A percentile compares a stretch with the other conserved stretches of the same genome.
Evolutionary conservation across 2,329 filamentous ascomycete species (phyloP).

Genomic region (Gnomoniopsis smithogilvyi): DNA sequence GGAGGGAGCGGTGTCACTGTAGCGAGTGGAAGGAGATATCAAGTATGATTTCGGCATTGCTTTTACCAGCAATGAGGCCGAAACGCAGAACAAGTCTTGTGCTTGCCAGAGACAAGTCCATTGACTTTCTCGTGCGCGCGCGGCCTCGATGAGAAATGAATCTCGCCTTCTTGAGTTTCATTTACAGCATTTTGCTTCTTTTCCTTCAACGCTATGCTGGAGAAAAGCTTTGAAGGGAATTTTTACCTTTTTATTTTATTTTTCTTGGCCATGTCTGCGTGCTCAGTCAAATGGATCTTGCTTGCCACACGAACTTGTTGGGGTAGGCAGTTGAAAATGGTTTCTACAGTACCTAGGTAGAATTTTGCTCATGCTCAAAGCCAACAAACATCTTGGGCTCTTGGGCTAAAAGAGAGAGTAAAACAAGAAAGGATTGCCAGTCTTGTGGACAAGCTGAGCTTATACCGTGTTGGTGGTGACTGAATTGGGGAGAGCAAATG

Average conservation of each 20-base stretch:
- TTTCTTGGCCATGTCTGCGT: background rate
- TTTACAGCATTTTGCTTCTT: slow-evolving; percentile 23
- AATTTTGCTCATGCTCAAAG: too few relatives aligned
- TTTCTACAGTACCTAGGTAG: background rate
- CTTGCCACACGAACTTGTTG: too few relatives aligned
- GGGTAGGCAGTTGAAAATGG: background rate
- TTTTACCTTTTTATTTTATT: background rate
- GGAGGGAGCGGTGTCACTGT: slow-evolving; percentile 48
- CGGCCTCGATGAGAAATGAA: slow-evolving; percentile 29
- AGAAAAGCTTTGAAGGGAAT: slow-evolving; percentile 17
- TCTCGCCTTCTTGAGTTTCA: slow-evolving; percentile 27
- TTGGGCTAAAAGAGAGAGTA: too few relatives aligned
- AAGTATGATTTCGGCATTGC: slow-evolving; percentile 18
- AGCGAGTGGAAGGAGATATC: slow-evolving; percentile 39
- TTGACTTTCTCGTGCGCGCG: slow-evolving; percentile 21
- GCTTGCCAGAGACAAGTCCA: background rate
- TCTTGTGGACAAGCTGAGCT: too few relatives aligned
- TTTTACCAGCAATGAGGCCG: slow-evolving; percentile 26
- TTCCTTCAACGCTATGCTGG: slow-evolving; percentile 8
- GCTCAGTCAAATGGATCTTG: background rate
- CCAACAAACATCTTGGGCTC: too few relatives aligned
- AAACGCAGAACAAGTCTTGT: slow-evolving; percentile 26
- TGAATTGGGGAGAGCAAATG: too few relatives aligned
- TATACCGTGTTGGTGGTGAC: too few relatives aligned
- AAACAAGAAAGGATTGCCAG: too few relatives aligned